phyloP scores from a whole-genome alignment of 1,284 basidiomycete genomes.

The Takashimella tepidaria region DNA sequence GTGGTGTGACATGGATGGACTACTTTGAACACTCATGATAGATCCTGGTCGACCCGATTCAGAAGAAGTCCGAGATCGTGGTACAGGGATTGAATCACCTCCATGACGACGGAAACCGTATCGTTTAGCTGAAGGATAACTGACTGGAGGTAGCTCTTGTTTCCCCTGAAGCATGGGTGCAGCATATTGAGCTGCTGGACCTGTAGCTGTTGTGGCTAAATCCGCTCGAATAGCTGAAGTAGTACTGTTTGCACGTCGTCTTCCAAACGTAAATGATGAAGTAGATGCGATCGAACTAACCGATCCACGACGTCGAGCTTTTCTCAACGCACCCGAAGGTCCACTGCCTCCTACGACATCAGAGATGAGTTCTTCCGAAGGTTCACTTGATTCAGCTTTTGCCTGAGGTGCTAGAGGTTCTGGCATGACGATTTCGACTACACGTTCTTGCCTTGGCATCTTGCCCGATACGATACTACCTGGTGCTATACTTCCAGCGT shows the following conservation, averaged over 20 bases:
- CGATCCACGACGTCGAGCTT: constrained; percentile 30
- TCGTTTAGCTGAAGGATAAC: constrained; percentile 45
- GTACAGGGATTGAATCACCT: constrained; percentile 6
- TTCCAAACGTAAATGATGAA: constrained; percentile 28
- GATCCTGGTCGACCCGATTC: constrained; percentile 42
- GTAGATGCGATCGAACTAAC: constrained; percentile 33
- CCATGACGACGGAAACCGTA: constrained; percentile 44
- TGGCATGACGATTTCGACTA: constrained; percentile 48
- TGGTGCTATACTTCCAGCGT: constrained; percentile 18
- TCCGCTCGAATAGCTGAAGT: constrained; percentile 10
- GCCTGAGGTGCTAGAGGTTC: constrained; percentile 36
- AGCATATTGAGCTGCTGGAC: constrained; percentile 10
- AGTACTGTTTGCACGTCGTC: constrained; percentile 31
- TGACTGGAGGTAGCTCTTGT: constrained; percentile 38
- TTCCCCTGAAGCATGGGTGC: constrained; percentile 31
- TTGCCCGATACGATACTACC: constrained; percentile 10
- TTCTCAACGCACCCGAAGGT: not conserved
- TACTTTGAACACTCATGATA: constrained; percentile 39
- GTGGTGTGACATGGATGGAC: constrained; percentile 19
- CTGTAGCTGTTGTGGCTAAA: not conserved
- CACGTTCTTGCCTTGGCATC: constrained; percentile 37
- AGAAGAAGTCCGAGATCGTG: constrained; percentile 24
- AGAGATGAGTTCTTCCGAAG: constrained; percentile 3
- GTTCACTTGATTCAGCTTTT: constrained; percentile 4
- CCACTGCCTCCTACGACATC: constrained; percentile 1